A percentile compares a stretch with the other conserved stretches of the same genome.
phyloP scores from a whole-genome alignment of 2,329 filamentous ascomycete genomes.

The Ophiostoma australiae region DNA sequence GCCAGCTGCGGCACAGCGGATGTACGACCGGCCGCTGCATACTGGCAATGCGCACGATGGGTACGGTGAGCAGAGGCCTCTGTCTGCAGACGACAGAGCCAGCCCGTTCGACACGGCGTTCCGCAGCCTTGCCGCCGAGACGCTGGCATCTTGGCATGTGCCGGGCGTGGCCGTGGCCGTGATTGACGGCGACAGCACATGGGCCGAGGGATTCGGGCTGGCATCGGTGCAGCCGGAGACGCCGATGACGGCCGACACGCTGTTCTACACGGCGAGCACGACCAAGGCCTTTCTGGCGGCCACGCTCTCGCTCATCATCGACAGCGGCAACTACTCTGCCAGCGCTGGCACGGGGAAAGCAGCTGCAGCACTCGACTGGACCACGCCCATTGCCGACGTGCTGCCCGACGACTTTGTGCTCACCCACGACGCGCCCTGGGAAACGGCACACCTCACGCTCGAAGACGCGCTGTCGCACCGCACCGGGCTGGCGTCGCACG shows the following conservation, averaged over 20 bases:
- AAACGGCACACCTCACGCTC: conserved; percentile 45
- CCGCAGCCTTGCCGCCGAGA: conserved; percentile 22
- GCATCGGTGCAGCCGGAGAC: conserved; percentile 36
- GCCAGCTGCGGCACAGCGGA: conserved; percentile 4
- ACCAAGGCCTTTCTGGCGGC: conserved; percentile 52
- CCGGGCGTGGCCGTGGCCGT: conserved; percentile 48
- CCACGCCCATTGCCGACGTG: conserved; percentile 42
- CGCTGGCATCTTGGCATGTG: conserved; percentile 38
- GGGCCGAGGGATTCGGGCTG: conserved; percentile 42
- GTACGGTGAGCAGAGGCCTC: neutral
- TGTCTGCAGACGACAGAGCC: neutral
- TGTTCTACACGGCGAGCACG: conserved; percentile 51
- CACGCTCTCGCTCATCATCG: conserved; percentile 44
- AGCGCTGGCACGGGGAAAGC: neutral
- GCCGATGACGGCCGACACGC: conserved; percentile 42
- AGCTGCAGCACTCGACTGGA: conserved; percentile 38
- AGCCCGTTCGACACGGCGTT: conserved; percentile 25
- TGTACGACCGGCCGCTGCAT: neutral
- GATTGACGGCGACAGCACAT: conserved; percentile 42
- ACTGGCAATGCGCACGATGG: neutral
- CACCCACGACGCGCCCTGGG: conserved; percentile 35
- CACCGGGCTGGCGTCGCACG: conserved; percentile 45
- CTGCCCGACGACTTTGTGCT: conserved; percentile 49
- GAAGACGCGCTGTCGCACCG: conserved; percentile 52
- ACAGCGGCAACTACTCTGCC: conserved; percentile 37